Evolutionary conservation across 164 flowering plant species (phyloP).

Genomic region (Nymphaea colorata): DNA sequence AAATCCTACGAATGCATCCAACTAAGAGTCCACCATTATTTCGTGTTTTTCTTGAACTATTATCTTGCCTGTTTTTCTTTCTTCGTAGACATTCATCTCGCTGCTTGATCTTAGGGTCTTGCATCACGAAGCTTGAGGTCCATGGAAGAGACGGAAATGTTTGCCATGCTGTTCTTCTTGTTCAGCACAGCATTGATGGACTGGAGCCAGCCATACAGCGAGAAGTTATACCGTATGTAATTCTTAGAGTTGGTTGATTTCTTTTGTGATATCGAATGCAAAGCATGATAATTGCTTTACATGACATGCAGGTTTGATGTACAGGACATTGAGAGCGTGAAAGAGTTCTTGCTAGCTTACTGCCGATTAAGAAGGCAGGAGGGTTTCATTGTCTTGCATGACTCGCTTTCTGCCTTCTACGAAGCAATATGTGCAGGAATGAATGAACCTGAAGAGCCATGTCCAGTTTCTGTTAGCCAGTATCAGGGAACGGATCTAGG

Average conservation of each 20-base stretch:
- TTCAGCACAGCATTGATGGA: not conserved
- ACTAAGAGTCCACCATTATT: not conserved
- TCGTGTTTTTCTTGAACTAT: not conserved
- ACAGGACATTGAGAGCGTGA: slow-evolving; percentile 33
- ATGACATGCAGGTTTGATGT: slow-evolving; percentile 22
- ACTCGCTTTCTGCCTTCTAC: slow-evolving; percentile 34
- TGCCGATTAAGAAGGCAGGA: slow-evolving; percentile 17
- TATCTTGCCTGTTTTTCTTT: not conserved
- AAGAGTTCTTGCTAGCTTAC: slow-evolving; percentile 27
- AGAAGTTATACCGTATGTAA: slow-evolving; percentile 41
- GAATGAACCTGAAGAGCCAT: slow-evolving; percentile 1
- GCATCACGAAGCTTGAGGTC: slow-evolving; percentile 33
- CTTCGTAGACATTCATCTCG: not conserved
- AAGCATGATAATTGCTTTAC: not conserved
- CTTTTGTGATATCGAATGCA: not conserved
- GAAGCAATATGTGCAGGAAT: slow-evolving; percentile 30
- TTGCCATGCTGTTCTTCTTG: slow-evolving; percentile 35
- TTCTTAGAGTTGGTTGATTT: not conserved
- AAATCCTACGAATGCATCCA: not conserved
- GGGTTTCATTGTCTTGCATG: slow-evolving; percentile 27
- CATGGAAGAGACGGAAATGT: slow-evolving; percentile 47
- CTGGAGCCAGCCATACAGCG: slow-evolving; percentile 4
- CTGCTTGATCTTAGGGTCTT: slow-evolving; percentile 12
- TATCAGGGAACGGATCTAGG: slow-evolving; percentile 5
- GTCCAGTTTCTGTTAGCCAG: not conserved